These are phyloP conservation scores for Ochromonas danica DNA, from an alignment of 108 stramenopile species.

Conservation along the genomic window DNA sequence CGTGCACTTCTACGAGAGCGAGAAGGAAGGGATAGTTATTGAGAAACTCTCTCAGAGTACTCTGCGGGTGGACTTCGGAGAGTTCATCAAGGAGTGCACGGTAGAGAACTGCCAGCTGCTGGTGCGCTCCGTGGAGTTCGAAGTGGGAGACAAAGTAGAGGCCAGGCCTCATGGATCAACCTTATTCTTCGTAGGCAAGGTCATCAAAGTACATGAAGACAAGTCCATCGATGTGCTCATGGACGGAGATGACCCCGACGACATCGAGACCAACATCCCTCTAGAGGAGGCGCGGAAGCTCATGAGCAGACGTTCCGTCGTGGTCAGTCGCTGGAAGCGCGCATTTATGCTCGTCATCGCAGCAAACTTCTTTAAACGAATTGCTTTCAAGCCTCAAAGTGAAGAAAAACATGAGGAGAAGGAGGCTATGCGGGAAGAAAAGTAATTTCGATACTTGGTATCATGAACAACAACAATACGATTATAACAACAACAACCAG, in stretches of 20 bases:
- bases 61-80: too few relatives aligned
- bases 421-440: too few relatives aligned
- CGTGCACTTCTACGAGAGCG: too few relatives aligned
- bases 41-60: too few relatives aligned
- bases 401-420: too few relatives aligned
- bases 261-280: neutral
- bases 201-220: neutral
- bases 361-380: neutral
- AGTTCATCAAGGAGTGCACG: too few relatives aligned
- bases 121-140: constrained; percentile 8
- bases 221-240: constrained; percentile 2
- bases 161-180: neutral
- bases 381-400: neutral
- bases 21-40: too few relatives aligned
- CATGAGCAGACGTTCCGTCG: neutral
- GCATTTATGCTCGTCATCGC: neutral
- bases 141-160: constrained; percentile 10
- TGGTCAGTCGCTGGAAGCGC: constrained; percentile 7
- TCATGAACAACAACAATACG: too few relatives aligned
- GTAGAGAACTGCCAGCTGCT: neutral
- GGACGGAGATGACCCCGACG: constrained; percentile 17
- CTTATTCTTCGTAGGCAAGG: neutral
- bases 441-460: too few relatives aligned
- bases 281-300: constrained; percentile 2
- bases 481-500: too few relatives aligned